Evolutionary conservation across 1,284 basidiomycete species (phyloP).

Genomic region (Pseudozyma hubeiensis): DNA sequence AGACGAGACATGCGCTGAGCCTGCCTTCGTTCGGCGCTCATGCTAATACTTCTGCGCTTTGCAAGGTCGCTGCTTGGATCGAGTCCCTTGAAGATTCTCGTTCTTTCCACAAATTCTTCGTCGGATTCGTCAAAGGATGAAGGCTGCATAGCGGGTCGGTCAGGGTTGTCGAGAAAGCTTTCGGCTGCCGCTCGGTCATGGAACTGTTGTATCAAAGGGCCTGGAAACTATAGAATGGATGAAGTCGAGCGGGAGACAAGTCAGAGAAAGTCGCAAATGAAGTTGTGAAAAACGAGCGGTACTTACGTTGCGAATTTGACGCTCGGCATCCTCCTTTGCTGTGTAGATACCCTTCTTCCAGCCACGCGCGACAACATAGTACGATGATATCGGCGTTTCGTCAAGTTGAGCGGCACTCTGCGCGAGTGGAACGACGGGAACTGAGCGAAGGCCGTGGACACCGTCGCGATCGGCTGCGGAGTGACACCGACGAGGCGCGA

Average conservation of each 20-base stretch:
- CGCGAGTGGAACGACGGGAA: not conserved
- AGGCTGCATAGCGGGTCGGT: conserved; percentile 11
- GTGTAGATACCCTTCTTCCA: conserved; percentile 55
- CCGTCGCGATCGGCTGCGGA: conserved; percentile 14
- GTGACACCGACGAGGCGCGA: conserved; percentile 8
- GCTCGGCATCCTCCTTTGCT: conserved; percentile 34
- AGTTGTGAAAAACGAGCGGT: not conserved
- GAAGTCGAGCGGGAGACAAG: not conserved
- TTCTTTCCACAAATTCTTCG: conserved; percentile 36
- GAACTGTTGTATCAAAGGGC: conserved; percentile 39
- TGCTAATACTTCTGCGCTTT: conserved; percentile 16
- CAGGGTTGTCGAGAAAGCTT: conserved; percentile 23
- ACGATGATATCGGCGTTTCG: conserved; percentile 11
- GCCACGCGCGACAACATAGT: conserved; percentile 45
- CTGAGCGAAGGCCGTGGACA: not conserved
- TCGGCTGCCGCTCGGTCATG: conserved; percentile 36
- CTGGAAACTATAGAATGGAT: conserved; percentile 32
- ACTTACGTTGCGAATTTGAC: conserved; percentile 46
- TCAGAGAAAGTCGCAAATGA: not conserved
- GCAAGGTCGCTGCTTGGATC: conserved; percentile 27
- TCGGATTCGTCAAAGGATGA: conserved; percentile 18
- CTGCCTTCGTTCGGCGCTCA: conserved; percentile 31
- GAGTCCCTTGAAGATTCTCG: conserved; percentile 37
- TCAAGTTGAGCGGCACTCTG: not conserved
- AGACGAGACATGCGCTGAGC: conserved; percentile 36